Percentiles rank a stretch among this genome's conserved stretches.
phyloP scores from a whole-genome alignment of 176 grass and related monocot genomes.

The Poa pratensis region DNA sequence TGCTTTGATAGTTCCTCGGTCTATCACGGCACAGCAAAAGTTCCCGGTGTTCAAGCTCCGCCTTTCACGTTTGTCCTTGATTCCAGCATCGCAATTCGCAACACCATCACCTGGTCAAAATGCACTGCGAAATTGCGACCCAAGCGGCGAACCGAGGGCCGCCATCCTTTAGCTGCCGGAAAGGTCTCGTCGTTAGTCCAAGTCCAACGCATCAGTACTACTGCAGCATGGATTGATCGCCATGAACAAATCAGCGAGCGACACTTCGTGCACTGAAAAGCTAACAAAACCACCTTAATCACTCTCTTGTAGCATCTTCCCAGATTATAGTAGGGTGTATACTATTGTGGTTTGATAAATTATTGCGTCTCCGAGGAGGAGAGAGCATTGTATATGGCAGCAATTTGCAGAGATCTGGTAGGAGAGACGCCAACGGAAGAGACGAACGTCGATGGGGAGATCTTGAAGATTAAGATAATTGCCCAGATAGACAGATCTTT shows the following conservation, averaged over 20 bases:
- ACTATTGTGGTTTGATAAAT: not conserved
- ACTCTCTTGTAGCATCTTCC: not conserved
- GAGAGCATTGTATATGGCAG: not conserved
- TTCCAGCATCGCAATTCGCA: not conserved
- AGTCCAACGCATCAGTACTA: not conserved
- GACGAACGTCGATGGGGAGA: constrained; percentile 8
- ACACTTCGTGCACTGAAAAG: constrained; percentile 44
- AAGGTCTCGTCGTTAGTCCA: constrained; percentile 3
- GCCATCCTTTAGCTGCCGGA: constrained; percentile 42
- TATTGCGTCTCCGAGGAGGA: constrained; percentile 6
- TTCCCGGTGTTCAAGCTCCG: not conserved
- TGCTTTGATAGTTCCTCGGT: not conserved
- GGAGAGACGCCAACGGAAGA: not conserved
- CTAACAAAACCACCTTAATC: not conserved
- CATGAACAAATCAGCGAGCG: not conserved
- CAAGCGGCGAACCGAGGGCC: constrained; percentile 19
- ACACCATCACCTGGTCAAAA: not conserved
- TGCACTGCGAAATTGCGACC: not conserved
- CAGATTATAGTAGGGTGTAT: not conserved
- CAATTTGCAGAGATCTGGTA: constrained; percentile 20
- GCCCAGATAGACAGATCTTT: constrained; percentile 2
- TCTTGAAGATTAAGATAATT: not conserved
- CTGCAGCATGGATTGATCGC: not conserved
- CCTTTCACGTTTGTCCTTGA: not conserved
- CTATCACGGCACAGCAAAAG: not conserved